Evolutionary conservation across 495 filamentous ascomycete species (phyloP), one percentile per base, ranked within the genome.

Genomic region (Bacidia gigantensis): DNA sequence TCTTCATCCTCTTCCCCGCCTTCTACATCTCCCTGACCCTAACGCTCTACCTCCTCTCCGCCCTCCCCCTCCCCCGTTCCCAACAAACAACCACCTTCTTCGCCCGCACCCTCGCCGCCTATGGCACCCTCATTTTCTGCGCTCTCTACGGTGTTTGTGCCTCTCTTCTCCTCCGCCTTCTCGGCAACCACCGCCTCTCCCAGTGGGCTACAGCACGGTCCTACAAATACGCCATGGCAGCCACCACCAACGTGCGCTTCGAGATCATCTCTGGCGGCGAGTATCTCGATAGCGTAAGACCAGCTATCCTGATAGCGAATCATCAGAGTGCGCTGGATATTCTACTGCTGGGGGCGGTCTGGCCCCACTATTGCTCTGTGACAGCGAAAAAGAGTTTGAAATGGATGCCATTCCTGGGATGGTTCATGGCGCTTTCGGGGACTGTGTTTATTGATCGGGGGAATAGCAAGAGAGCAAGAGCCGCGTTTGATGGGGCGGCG

Each of bases 241-340:
- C 73, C 32, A 74, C 77, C 20, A 89, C 87, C 17, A 88, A 88
- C 45, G 72, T 98, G n/a, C 73, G 67, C 24, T 96, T 95, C 60
- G 72, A 80, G 41, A 69, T 96, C 53, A 68, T 82, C 35, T 78
- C 84, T 48, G 83, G 84, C 42, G 65, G 81, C 41, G 66, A 81
- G 53, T 60, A 80, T 51, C 77, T 95, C 25, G 59, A 68, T 18
- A 74, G 69, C 2, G 76, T 76, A 24, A 77, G 89, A 35, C 93
- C 92, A 3, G 87, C 86, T 39, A 86, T 98, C 47, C 89, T 97
- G 61, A 75, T 97, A 59, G 84, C 80, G 23, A 97, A 97, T 64
- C 90, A 97, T 70, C 89, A 96, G 71, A 84, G 82, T 3, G 93
- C 96, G 65, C 77, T 99, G 51, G 92, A 99, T 63, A 84, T 99